phyloP scores from a whole-genome alignment of 2,329 filamentous ascomycete genomes.

The Truncatella angustata region DNA sequence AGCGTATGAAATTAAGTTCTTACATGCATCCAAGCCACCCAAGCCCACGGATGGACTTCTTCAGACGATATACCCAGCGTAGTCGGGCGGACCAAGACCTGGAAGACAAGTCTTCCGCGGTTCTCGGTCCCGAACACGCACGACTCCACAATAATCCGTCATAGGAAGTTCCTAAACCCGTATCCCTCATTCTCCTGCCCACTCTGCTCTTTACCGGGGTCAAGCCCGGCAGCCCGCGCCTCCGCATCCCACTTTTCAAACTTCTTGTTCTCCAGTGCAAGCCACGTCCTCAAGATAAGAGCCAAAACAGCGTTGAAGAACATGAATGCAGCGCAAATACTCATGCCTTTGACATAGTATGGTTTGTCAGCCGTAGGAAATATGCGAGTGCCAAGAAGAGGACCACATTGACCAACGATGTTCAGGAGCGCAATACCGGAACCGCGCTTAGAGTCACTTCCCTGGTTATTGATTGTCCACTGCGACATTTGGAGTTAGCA shows the following conservation, averaged over 20 bases:
- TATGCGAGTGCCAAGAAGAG: slow-evolving; percentile 61
- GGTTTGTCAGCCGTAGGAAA: slow-evolving; percentile 48
- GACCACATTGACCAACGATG: slow-evolving; percentile 58
- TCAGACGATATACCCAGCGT: too few relatives aligned
- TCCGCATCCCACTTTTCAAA: slow-evolving; percentile 29
- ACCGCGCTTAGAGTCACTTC: slow-evolving; percentile 63
- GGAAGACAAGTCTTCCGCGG: too few relatives aligned
- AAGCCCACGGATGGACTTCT: too few relatives aligned
- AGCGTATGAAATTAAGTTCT: too few relatives aligned
- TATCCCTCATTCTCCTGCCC: slow-evolving; percentile 23
- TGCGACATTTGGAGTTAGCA: too few relatives aligned
- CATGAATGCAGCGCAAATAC: slow-evolving; percentile 38
- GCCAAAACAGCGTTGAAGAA: slow-evolving; percentile 38
- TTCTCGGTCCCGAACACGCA: too few relatives aligned
- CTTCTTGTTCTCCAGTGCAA: slow-evolving; percentile 30
- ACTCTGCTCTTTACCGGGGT: slow-evolving; percentile 8
- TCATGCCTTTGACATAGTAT: slow-evolving; percentile 38
- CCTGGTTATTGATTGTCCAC: slow-evolving; percentile 70
- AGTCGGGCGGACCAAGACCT: background rate
- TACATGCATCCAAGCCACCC: too few relatives aligned
- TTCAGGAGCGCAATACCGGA: slow-evolving; percentile 63
- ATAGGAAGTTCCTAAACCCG: slow-evolving; percentile 23
- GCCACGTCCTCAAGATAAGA: slow-evolving; percentile 28
- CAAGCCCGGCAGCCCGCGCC: slow-evolving; percentile 16
- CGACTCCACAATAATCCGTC: background rate